These are phyloP conservation scores for Xanthoparmelia taractica DNA, from an alignment of 495 filamentous ascomycete genomes.

Conservation along the genomic window DNA sequence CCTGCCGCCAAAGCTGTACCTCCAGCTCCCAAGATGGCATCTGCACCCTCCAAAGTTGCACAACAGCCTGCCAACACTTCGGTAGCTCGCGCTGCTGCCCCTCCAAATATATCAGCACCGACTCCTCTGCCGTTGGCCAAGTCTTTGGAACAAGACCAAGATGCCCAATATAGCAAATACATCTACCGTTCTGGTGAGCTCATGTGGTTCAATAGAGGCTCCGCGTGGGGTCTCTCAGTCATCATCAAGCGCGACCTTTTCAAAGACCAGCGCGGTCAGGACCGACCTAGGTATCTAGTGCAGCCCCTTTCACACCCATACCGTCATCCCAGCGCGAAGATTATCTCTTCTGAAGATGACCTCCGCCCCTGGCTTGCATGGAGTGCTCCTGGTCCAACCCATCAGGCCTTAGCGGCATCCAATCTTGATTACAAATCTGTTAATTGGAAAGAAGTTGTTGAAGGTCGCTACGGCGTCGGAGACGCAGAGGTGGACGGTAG, in stretches of 20 bases:
- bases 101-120: conserved; percentile 20
- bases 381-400: conserved; percentile 43
- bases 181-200: conserved; percentile 52
- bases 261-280: conserved; percentile 24
- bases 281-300: conserved; percentile 35
- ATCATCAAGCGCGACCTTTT: conserved; percentile 33
- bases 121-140: conserved; percentile 35
- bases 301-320: conserved; percentile 48
- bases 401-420: conserved; percentile 23
- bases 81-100: conserved; percentile 8
- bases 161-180: conserved; percentile 39
- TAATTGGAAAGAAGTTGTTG: conserved; percentile 42
- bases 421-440: conserved; percentile 40
- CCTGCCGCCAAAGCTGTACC: conserved; percentile 8
- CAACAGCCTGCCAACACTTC: conserved; percentile 11
- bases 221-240: conserved; percentile 51
- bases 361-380: conserved; percentile 57
- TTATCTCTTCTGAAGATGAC: conserved; percentile 33
- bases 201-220: conserved; percentile 50
- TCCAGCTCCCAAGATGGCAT: conserved; percentile 8
- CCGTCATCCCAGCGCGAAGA: conserved; percentile 29
- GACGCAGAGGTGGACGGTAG: conserved; percentile 52
- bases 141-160: conserved; percentile 38
- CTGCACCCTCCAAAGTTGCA: conserved; percentile 8
- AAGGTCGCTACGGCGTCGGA: conserved; percentile 36